Evolutionary conservation across 352 stramenopile species (phyloP), one percentile per base, ranked within the genome.

Genomic region (Phytopythium aichiense): DNA sequence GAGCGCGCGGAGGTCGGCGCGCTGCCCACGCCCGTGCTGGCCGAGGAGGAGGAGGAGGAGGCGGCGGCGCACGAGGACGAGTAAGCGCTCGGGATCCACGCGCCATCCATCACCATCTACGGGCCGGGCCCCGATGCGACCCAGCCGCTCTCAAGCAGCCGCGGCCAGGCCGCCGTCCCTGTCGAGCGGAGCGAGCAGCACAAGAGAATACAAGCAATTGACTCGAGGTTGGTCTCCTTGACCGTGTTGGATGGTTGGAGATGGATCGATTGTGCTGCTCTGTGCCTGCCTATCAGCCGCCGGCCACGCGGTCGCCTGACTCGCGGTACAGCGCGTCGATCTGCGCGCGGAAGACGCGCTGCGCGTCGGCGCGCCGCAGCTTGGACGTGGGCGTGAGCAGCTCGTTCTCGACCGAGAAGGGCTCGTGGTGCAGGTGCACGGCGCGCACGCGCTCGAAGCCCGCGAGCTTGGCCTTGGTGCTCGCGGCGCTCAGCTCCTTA

Each of bases 361-460:
- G 75, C 28, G 77, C 79, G 40, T 91, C 81, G 15, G 55, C 68
- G 16, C 96, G 80, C 64, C 98, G 98, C 60, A 99, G 80, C 68
- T 99, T 99, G 76, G 98, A 98, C 3, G 96, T 98, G 11, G 96
- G 95, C n/a, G 96, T 99, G 28, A 98, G 70, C 49, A 99, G 77
- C 57, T 87, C 93, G 77, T 98, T 98, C 22, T 98, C 92, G 25
- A 97, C 81, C 1, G 82, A 87, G 68, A 98, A 98, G 7, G 87
- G 74, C 28, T 98, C 87, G 23, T 91, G 71, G 63, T 97, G 86
- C 53, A 98, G 70, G 60, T 98, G 82, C 37, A 98, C 82, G 51
- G 91, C 88, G 45, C 89, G 95, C 38, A 97, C 74, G 33, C 84
- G 92, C 76, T 99, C 95, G 66, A 99, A 98, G 16, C 94, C 92